Percentiles rank a stretch among this genome's conserved stretches.
Evolutionary conservation across 2,329 filamentous ascomycete species (phyloP).

Genomic region (Dothistroma septosporum): DNA sequence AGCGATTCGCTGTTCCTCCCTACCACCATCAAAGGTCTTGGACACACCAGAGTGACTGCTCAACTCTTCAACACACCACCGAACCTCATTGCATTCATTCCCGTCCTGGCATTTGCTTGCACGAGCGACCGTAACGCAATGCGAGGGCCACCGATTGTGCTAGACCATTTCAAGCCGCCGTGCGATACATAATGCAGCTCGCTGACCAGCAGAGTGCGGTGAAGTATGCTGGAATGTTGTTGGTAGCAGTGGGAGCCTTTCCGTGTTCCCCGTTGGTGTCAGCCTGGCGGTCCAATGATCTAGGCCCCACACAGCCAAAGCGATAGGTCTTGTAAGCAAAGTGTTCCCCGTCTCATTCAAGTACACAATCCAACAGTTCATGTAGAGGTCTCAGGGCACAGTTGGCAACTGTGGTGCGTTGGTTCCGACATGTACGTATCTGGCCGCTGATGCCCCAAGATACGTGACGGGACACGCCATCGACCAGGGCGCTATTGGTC

Average conservation of each 20-base stretch:
- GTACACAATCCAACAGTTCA: too few relatives aligned
- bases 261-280: slow-evolving; percentile 33
- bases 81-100: slow-evolving; percentile 34
- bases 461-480: slow-evolving; percentile 42
- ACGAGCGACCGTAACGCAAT: slow-evolving; percentile 32
- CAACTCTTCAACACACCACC: slow-evolving; percentile 40
- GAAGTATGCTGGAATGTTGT: slow-evolving; percentile 41
- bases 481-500: slow-evolving; percentile 39
- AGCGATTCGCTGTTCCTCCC: slow-evolving; percentile 47
- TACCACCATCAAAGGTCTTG: slow-evolving; percentile 43
- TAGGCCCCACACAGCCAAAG: slow-evolving; percentile 43
- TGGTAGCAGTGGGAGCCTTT: slow-evolving; percentile 34
- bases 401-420: slow-evolving; percentile 35
- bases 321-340: slow-evolving; percentile 37
- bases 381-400: neutral
- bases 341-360: too few relatives aligned
- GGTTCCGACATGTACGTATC: slow-evolving; percentile 44
- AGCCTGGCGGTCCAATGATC: slow-evolving; percentile 43
- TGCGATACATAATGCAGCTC: slow-evolving; percentile 41
- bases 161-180: slow-evolving; percentile 30
- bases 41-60: slow-evolving; percentile 39
- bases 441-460: slow-evolving; percentile 41
- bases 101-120: slow-evolving; percentile 26
- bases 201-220: slow-evolving; percentile 30
- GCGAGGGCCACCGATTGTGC: slow-evolving; percentile 34